Base-by-base conservation (phyloP, 768 basidiomycete genomes). In the Mycena polygramma region DNA sequence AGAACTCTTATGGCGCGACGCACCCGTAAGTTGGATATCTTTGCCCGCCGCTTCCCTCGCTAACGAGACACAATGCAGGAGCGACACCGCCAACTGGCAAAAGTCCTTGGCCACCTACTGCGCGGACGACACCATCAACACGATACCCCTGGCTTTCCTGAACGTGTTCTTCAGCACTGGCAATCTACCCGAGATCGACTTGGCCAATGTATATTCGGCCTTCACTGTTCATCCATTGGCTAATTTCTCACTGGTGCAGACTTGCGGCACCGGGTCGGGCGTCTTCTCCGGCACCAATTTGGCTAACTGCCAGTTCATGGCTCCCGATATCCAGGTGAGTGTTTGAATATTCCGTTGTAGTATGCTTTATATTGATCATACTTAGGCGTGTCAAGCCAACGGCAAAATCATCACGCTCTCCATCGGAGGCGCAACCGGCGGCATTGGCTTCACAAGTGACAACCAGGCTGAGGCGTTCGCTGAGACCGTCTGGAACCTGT, bases 401-500 rank as follows among this genome's bases (percentile, higher is more conserved):
- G 90, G 90, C 17, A 91, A 90, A 73, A 79, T 86, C 24, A 77
- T 89, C 35, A 87, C 86, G 2, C 79, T 88, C 58, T 87, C 86
- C 43, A 77, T 89, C 26, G 90, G 90, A 24, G 90, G 30, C 30
- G 30, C 30, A 30, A 30, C 30, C 2, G 30, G 30, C 30, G 30
- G 30, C 6, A 30, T 30, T 30, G 30, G 85, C 10, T 92, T 93
- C 76, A 78, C 78, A 51, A 86, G 83, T 67, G 88, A 88, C 65
- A 76, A 82, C 0, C 83, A 90, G 72, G 92, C 88, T 9, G 68
- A 75, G 15, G 76, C 77, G 15, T 92, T 91, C 71, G 92, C 89
- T 0, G 79, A 86, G 59, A 85, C 85, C 0, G 86, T 93, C 60
- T 93, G 92, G 92, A 82, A 91, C 75, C 74, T 90, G 68, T 92